phyloP scores from a whole-genome alignment of 1,284 basidiomycete genomes.

The Apiotrichum gamsii region DNA sequence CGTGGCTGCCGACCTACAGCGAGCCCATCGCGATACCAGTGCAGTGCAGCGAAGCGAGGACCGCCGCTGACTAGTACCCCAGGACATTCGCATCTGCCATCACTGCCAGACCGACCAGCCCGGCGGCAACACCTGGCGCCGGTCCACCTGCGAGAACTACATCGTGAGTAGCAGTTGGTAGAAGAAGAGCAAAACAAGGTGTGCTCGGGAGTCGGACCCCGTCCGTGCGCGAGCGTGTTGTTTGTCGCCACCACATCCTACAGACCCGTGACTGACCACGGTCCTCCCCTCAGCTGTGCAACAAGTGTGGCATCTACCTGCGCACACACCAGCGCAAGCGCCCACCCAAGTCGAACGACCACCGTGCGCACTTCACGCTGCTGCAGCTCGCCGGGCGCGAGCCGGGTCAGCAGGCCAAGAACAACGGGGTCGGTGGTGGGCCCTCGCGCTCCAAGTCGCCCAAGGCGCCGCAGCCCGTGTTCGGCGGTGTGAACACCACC shows the following conservation, averaged over 20 bases:
- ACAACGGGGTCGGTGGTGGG: too few species aligned
- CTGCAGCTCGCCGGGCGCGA: background rate
- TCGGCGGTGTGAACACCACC: background rate
- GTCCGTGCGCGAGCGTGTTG: too few species aligned
- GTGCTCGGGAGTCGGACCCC: too few species aligned
- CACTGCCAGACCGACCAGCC: conserved; percentile 8
- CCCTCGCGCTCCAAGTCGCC: too few species aligned
- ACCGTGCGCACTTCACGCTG: background rate
- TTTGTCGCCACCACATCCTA: too few species aligned
- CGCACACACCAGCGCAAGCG: conserved; percentile 8
- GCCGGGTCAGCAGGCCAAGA: background rate
- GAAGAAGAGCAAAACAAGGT: too few species aligned
- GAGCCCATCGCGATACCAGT: too few species aligned
- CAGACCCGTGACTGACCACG: background rate
- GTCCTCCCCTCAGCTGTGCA: conserved; percentile 8
- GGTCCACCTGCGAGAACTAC: conserved; percentile 2
- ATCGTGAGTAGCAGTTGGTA: conserved; percentile 8
- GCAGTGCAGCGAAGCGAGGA: too few species aligned
- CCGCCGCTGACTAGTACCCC: too few species aligned
- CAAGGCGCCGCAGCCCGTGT: background rate
- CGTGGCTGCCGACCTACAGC: too few species aligned
- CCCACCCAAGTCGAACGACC: background rate
- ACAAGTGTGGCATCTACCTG: conserved; percentile 15
- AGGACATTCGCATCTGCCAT: conserved; percentile 7
- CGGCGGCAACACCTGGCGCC: conserved; percentile 15